A percentile compares a stretch with the other conserved stretches of the same genome.
These are phyloP conservation scores for Neocatenulostroma microsporum DNA, from an alignment of 2,329 filamentous ascomycete genomes.

Conservation along the genomic window DNA sequence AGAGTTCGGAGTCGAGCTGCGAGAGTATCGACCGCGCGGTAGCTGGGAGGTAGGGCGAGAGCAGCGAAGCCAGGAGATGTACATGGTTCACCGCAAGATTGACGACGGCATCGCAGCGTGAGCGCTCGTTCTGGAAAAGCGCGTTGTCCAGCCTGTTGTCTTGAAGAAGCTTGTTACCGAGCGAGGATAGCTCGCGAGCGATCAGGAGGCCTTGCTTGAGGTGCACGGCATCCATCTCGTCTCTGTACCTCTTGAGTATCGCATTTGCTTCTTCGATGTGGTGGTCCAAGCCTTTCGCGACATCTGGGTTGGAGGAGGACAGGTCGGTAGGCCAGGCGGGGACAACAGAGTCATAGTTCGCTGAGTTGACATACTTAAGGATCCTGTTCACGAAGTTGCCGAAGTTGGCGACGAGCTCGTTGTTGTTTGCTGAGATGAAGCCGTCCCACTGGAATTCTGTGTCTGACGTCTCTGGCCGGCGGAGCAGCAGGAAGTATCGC, in stretches of 20 bases:
- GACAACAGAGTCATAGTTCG: constrained; percentile 49
- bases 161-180: constrained; percentile 53
- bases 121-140: constrained; percentile 52
- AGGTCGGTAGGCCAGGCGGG: constrained; percentile 14
- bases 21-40: constrained; percentile 66
- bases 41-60: constrained; percentile 79
- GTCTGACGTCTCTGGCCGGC: constrained; percentile 76
- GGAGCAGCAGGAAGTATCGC: constrained; percentile 82
- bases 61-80: constrained; percentile 68
- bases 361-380: constrained; percentile 64
- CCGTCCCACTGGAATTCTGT: constrained; percentile 84
- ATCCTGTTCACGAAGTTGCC: constrained; percentile 53
- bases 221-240: constrained; percentile 62
- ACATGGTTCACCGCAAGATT: constrained; percentile 78
- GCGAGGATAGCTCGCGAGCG: constrained; percentile 58
- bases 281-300: constrained; percentile 25
- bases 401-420: constrained; percentile 70
- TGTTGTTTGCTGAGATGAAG: constrained; percentile 81
- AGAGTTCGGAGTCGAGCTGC: constrained; percentile 54
- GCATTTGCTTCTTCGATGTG: constrained; percentile 57
- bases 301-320: constrained; percentile 16
- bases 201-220: constrained; percentile 59
- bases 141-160: constrained; percentile 55
- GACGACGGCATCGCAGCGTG: constrained; percentile 55
- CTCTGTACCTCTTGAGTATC: constrained; percentile 58